These are phyloP conservation scores for Lophiotrema nucula DNA, from an alignment of 495 filamentous ascomycete species.

Conservation along the genomic window DNA sequence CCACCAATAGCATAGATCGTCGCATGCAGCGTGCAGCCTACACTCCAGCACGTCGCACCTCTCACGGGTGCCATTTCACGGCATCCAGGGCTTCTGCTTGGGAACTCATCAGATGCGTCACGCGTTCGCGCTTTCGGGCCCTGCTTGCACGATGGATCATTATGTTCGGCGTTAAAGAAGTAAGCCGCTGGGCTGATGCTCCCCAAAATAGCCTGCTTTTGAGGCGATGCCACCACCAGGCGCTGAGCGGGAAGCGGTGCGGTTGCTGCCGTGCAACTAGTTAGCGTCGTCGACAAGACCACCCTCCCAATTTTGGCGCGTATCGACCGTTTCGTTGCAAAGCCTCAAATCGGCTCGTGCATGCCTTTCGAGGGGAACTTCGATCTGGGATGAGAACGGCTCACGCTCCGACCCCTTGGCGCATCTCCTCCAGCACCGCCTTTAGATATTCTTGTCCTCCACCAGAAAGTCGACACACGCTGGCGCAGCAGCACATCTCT, in stretches of 20 bases:
- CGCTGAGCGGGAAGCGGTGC: too few relatives aligned
- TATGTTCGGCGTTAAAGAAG: too few relatives aligned
- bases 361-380: too few relatives aligned
- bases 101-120: background rate
- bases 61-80: background rate
- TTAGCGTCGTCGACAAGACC: too few relatives aligned
- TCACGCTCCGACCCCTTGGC: background rate
- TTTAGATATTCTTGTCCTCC: slow-evolving; percentile 22
- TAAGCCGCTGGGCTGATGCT: too few relatives aligned
- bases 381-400: background rate
- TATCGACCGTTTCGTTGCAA: too few relatives aligned
- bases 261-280: too few relatives aligned
- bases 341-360: too few relatives aligned
- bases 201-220: too few relatives aligned
- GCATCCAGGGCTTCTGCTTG: slow-evolving; percentile 1
- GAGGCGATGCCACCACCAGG: too few relatives aligned
- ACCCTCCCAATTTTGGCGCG: too few relatives aligned
- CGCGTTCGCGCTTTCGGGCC: background rate
- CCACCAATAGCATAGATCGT: slow-evolving; percentile 8
- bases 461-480: background rate
- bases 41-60: background rate
- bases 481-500: slow-evolving; percentile 30
- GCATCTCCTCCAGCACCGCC: slow-evolving; percentile 23
- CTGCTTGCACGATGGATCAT: background rate
- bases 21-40: too few relatives aligned